Percentiles rank a stretch among this genome's conserved stretches.
Evolutionary conservation across 2,329 filamentous ascomycete species (phyloP).

Genomic region (Purpureocillium lavendulum): DNA sequence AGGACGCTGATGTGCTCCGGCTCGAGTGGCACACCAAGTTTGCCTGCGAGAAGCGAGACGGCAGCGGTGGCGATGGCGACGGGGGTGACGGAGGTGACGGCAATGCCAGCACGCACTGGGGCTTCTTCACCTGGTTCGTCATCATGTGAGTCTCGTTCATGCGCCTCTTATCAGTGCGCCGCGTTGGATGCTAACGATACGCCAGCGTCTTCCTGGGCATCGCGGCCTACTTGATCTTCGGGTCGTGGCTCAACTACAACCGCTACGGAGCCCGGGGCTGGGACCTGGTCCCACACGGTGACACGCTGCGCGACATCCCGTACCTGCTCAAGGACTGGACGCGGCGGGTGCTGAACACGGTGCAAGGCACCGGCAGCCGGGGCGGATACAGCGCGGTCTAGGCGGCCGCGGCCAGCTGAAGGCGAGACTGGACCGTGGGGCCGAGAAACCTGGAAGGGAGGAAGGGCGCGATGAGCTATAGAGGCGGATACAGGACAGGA

Average conservation of each 20-base stretch:
- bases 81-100: conserved; percentile 30
- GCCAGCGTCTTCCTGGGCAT: conserved; percentile 72
- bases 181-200: conserved; percentile 1
- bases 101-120: conserved; percentile 58
- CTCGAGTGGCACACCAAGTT: conserved; percentile 83
- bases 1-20: conserved; percentile 54
- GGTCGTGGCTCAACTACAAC: conserved; percentile 98
- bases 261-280: conserved; percentile 90
- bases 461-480: no score
- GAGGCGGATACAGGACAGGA: no score
- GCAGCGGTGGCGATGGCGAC: conserved; percentile 26
- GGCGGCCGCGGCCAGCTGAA: conserved; percentile 9
- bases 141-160: conserved; percentile 61
- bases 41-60: conserved; percentile 59
- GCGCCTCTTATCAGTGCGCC: neutral
- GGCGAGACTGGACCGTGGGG: no score
- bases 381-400: conserved; percentile 94
- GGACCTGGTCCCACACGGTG: conserved; percentile 88
- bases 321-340: conserved; percentile 88
- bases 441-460: no score
- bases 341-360: conserved; percentile 68
- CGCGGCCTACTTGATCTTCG: conserved; percentile 91
- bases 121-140: conserved; percentile 96
- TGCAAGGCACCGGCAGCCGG: conserved; percentile 75
- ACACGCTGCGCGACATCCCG: conserved; percentile 84